Percentiles rank a stretch among this genome's conserved stretches.
These are phyloP conservation scores for Calonectria honghensis DNA, from an alignment of 2,329 filamentous ascomycete genomes.

Conservation along the genomic window DNA sequence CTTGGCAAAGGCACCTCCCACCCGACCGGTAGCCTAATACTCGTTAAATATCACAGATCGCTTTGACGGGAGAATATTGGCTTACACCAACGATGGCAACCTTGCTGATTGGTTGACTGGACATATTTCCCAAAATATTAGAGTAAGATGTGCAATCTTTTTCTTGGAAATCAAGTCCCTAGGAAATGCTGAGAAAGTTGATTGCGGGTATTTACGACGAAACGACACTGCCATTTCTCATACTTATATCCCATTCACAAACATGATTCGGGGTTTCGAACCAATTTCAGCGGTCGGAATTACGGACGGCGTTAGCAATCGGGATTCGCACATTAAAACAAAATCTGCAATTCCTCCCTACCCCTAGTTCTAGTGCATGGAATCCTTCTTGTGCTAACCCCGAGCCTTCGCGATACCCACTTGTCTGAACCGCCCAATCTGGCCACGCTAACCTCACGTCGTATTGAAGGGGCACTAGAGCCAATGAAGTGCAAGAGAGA, in stretches of 20 bases:
- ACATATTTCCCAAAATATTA: neutral
- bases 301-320: neutral
- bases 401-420: neutral
- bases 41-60: neutral
- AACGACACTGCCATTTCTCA: neutral
- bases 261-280: neutral
- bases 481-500: neutral
- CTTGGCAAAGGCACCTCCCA: constrained; percentile 63
- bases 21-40: constrained; percentile 57
- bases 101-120: constrained; percentile 57
- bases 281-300: neutral
- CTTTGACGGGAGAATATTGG: constrained; percentile 6
- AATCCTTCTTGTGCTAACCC: neutral
- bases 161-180: neutral
- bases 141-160: neutral
- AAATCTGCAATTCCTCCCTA: neutral
- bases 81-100: constrained; percentile 70
- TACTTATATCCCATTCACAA: neutral
- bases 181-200: too few relatives aligned
- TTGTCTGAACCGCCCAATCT: too few relatives aligned
- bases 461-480: neutral
- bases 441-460: constrained; percentile 2
- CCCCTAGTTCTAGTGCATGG: neutral
- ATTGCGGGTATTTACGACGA: neutral
- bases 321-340: neutral